These are phyloP conservation scores for Pyrenophora tritici-repentis DNA, from an alignment of 2,329 filamentous ascomycete genomes.

Conservation along the genomic window DNA sequence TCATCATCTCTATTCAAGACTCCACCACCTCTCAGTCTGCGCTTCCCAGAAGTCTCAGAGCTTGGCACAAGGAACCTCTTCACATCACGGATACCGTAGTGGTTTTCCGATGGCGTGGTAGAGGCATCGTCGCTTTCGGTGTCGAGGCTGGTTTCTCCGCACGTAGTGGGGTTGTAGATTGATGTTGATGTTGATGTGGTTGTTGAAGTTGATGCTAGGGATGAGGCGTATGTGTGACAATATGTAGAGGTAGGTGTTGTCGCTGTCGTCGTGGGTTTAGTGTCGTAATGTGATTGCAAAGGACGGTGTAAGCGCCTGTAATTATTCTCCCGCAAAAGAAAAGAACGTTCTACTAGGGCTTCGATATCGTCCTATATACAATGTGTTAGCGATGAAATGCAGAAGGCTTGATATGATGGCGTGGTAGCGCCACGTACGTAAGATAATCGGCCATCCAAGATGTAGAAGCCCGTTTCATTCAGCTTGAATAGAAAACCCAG, in stretches of 20 bases:
- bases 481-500: neutral
- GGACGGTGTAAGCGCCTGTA: neutral
- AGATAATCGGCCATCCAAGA: neutral
- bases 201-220: neutral
- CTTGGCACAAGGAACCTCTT: neutral
- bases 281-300: slow-evolving; percentile 3
- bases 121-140: neutral
- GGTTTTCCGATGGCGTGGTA: neutral
- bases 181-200: neutral
- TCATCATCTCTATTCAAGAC: neutral
- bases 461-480: neutral
- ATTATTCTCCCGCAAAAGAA: slow-evolving; percentile 2
- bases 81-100: neutral
- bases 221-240: neutral
- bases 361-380: slow-evolving; percentile 6
- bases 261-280: neutral
- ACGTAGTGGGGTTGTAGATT: neutral
- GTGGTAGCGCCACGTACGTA: no score
- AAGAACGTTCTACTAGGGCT: neutral
- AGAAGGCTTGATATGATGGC: neutral
- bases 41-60: neutral
- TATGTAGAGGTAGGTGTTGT: neutral
- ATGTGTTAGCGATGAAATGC: neutral
- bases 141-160: neutral
- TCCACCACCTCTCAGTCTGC: no score